A percentile compares a stretch with the other conserved stretches of the same genome.
Evolutionary conservation across 2,329 filamentous ascomycete genomes (phyloP).

Genomic region (Colletotrichum tanaceti): DNA sequence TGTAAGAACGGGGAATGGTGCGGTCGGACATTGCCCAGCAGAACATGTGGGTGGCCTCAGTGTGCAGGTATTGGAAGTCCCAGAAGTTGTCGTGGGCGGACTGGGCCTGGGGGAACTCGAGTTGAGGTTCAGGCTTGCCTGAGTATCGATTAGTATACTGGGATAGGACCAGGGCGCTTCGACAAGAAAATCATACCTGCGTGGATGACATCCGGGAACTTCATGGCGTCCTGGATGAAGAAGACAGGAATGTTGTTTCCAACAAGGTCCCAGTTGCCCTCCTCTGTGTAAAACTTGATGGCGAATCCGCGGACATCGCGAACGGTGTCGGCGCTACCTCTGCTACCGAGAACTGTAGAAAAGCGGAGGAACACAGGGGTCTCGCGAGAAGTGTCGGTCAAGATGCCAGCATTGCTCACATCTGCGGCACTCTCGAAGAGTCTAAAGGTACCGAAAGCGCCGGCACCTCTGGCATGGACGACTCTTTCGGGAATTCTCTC

Average conservation of each 20-base stretch:
- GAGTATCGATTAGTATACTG: slow-evolving; percentile 39
- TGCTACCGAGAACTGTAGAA: slow-evolving; percentile 80
- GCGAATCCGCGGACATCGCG: slow-evolving; percentile 85
- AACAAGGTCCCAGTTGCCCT: slow-evolving; percentile 81
- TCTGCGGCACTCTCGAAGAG: slow-evolving; percentile 68
- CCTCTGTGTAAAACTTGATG: slow-evolving; percentile 80
- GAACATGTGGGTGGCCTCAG: slow-evolving; percentile 81
- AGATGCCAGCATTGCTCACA: slow-evolving; percentile 70
- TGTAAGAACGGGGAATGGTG: slow-evolving; percentile 77
- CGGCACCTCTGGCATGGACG: slow-evolving; percentile 70
- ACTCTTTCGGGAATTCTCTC: slow-evolving; percentile 70
- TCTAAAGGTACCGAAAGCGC: slow-evolving; percentile 63
- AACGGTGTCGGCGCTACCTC: slow-evolving; percentile 82
- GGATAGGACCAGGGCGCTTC: too few species aligned
- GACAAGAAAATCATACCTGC: not conserved
- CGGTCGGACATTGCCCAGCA: slow-evolving; percentile 84
- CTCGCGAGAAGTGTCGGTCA: slow-evolving; percentile 75
- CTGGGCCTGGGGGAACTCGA: slow-evolving; percentile 78
- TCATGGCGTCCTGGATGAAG: slow-evolving; percentile 81
- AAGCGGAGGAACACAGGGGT: slow-evolving; percentile 80
- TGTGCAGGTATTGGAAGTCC: slow-evolving; percentile 77
- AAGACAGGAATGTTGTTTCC: slow-evolving; percentile 78
- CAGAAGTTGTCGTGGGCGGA: slow-evolving; percentile 80
- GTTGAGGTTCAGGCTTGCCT: slow-evolving; percentile 77
- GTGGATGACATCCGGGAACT: slow-evolving; percentile 76